phyloP scores from a whole-genome alignment of 371 early-diverging fungal genomes.

The Funneliformis caledonium region DNA sequence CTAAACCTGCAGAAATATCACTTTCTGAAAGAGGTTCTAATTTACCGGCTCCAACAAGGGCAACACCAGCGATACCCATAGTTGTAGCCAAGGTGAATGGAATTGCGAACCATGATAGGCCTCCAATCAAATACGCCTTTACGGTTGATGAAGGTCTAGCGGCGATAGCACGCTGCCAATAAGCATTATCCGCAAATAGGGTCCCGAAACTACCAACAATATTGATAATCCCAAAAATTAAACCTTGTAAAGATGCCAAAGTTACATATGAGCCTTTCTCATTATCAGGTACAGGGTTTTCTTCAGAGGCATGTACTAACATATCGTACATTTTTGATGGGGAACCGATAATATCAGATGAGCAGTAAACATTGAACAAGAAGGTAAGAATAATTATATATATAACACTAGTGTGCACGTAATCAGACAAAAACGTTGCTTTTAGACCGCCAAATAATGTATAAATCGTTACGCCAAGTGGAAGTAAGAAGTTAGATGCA shows the following conservation, averaged over 20 bases:
- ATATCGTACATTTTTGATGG: constrained; percentile 70
- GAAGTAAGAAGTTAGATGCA: constrained; percentile 70
- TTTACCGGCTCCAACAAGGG: constrained; percentile 57
- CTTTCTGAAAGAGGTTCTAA: constrained; percentile 44
- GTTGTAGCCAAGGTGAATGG: constrained; percentile 74
- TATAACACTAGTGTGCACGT: constrained; percentile 70
- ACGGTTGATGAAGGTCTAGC: constrained; percentile 69
- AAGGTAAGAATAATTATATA: constrained; percentile 69
- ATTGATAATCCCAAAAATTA: constrained; percentile 74
- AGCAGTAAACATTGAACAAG: constrained; percentile 66
- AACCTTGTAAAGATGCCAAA: constrained; percentile 64
- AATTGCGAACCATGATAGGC: constrained; percentile 73
- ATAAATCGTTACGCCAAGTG: constrained; percentile 69
- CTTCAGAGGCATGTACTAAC: constrained; percentile 44
- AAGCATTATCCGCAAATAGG: constrained; percentile 73
- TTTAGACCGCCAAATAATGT: constrained; percentile 73
- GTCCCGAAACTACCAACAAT: constrained; percentile 77
- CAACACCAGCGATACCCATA: constrained; percentile 69
- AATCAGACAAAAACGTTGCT: constrained; percentile 75
- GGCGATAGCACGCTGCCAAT: constrained; percentile 76
- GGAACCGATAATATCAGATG: constrained; percentile 64
- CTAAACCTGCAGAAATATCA: constrained; percentile 67
- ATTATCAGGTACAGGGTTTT: constrained; percentile 57
- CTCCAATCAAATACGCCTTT: constrained; percentile 70
- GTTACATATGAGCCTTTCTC: constrained; percentile 65